Evolutionary conservation across 2,329 filamentous ascomycete genomes (phyloP).

Genomic region (Cadophora luteo-olivacea): DNA sequence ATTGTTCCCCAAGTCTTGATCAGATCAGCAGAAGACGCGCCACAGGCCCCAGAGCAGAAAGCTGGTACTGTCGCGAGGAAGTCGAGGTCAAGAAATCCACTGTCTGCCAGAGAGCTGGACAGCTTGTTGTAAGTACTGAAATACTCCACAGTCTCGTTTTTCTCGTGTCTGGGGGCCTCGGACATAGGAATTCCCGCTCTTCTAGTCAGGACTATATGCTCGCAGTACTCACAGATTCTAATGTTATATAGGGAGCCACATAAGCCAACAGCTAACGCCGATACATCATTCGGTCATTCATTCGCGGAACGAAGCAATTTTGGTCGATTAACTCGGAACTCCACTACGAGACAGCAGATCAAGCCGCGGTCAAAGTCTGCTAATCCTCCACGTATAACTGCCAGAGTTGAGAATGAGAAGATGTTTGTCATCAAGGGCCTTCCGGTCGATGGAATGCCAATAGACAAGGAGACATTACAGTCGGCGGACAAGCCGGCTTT

Average conservation of each 20-base stretch:
- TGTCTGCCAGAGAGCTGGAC: slow-evolving; percentile 6
- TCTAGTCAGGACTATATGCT: neutral
- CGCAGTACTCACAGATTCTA: neutral
- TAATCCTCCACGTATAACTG: slow-evolving; percentile 6
- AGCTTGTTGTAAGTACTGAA: neutral
- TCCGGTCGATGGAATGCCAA: neutral
- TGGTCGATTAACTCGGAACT: slow-evolving; percentile 13
- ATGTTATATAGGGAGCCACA: neutral
- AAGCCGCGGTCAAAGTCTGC: neutral
- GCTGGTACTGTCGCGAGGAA: neutral
- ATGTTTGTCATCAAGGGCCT: slow-evolving; percentile 16
- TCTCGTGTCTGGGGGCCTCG: neutral
- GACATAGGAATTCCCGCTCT: neutral
- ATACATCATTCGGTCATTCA: slow-evolving; percentile 9
- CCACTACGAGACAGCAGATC: neutral
- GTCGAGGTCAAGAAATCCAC: slow-evolving; percentile 5
- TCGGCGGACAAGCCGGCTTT: neutral
- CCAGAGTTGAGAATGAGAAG: neutral
- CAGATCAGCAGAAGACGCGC: neutral
- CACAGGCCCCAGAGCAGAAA: neutral
- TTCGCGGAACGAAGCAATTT: neutral
- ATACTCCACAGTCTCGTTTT: neutral
- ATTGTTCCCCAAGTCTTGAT: neutral
- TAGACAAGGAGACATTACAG: neutral
- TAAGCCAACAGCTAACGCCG: neutral